phyloP scores from a whole-genome alignment of 371 early-diverging fungal genomes.

The Mycotypha africana region DNA sequence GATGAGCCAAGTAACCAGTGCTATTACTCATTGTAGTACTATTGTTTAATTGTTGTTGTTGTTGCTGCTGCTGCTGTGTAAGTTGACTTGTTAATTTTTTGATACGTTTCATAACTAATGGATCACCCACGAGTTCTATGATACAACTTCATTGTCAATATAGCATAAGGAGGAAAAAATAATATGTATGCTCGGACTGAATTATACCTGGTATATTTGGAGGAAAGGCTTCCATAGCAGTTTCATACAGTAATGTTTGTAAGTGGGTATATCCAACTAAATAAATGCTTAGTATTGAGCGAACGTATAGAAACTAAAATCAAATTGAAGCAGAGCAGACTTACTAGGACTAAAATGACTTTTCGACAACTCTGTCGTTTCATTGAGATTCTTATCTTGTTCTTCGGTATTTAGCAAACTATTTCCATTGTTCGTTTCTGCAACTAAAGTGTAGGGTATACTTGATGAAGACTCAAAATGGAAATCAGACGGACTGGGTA shows the following conservation, averaged over 20 bases:
- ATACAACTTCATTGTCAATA: neutral
- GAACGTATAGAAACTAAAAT: too few species aligned
- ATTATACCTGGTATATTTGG: slow-evolving; percentile 40
- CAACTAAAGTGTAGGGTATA: too few species aligned
- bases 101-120: slow-evolving; percentile 31
- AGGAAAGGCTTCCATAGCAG: slow-evolving; percentile 44
- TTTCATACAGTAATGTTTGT: slow-evolving; percentile 37
- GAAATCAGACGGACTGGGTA: slow-evolving; percentile 24
- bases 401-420: too few species aligned
- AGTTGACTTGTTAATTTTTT: slow-evolving; percentile 19
- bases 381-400: too few species aligned
- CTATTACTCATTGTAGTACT: too few species aligned
- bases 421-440: too few species aligned
- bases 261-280: slow-evolving; percentile 37
- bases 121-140: slow-evolving; percentile 38
- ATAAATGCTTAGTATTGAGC: too few species aligned
- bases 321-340: too few species aligned
- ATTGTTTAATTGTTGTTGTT: neutral
- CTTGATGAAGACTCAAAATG: slow-evolving; percentile 25
- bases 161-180: neutral
- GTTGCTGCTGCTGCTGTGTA: slow-evolving; percentile 8
- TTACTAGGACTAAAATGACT: too few species aligned
- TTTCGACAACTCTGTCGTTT: too few species aligned
- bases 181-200: neutral
- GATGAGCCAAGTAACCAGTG: slow-evolving; percentile 16